Percentiles rank a stretch among this genome's conserved stretches.
Conservation (phyloP, 2,329 filamentous ascomycete species). For the Fusarium chuoi region DNA sequence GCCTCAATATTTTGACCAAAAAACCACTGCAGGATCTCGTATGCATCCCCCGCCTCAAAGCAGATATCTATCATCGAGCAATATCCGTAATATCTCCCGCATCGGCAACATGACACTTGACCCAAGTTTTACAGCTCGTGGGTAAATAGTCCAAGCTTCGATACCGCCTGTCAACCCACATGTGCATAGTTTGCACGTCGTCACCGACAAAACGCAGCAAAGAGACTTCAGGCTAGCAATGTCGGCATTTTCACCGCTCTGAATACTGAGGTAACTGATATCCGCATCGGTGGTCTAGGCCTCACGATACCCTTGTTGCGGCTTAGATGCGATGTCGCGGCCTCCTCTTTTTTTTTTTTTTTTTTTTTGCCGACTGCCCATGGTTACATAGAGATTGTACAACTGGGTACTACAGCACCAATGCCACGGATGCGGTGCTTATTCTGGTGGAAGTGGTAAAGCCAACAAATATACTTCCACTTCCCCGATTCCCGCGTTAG, state of each 20-base stretch:
- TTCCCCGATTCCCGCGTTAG: neutral
- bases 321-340: conserved; percentile 15
- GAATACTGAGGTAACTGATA: conserved; percentile 37
- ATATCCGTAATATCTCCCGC: conserved; percentile 10
- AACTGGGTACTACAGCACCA: conserved; percentile 12
- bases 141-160: conserved; percentile 7
- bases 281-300: conserved; percentile 11
- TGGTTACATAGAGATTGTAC: conserved; percentile 8
- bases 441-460: neutral
- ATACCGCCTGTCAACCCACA: conserved; percentile 11
- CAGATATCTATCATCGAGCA: neutral
- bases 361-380: neutral
- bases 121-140: conserved; percentile 8
- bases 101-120: conserved; percentile 15
- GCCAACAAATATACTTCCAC: neutral
- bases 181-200: conserved; percentile 12
- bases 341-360: conserved; percentile 6
- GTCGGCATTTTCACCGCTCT: conserved; percentile 42
- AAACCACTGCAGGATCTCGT: neutral
- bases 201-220: conserved; percentile 47
- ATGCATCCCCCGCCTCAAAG: neutral
- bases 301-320: conserved; percentile 17
- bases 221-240: neutral
- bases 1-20: neutral
- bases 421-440: conserved; percentile 20